Evolutionary conservation across 2,329 filamentous ascomycete genomes (phyloP).

Genomic region (Monascus ruber): DNA sequence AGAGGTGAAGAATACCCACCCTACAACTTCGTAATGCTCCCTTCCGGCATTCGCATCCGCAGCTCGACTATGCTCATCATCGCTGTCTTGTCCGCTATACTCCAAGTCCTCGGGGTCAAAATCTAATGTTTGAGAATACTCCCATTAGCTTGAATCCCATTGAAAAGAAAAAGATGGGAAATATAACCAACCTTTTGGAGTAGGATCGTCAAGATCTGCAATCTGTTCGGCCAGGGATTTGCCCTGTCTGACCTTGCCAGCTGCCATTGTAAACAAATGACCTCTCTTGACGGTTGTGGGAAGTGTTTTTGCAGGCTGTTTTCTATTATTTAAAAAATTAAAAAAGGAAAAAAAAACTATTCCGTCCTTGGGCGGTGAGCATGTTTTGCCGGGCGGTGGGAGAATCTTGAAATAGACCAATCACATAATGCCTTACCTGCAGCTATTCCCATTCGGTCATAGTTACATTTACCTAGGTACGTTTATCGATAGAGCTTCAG

Average conservation of each 20-base stretch:
- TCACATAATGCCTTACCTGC: not conserved
- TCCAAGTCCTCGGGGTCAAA: constrained; percentile 65
- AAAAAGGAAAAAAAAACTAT: no score
- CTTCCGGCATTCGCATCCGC: constrained; percentile 48
- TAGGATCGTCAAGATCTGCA: constrained; percentile 50
- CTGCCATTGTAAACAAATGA: constrained; percentile 15
- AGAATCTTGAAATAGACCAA: not conserved
- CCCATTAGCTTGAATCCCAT: not conserved
- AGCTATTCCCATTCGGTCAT: not conserved
- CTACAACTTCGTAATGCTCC: constrained; percentile 76
- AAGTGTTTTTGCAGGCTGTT: not conserved
- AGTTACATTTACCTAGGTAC: not conserved
- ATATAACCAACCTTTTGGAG: constrained; percentile 44
- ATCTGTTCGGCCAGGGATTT: constrained; percentile 50
- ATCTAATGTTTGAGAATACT: constrained; percentile 40
- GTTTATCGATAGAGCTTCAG: no score
- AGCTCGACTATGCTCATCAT: constrained; percentile 40
- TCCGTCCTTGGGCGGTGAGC: not conserved
- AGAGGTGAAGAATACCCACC: constrained; percentile 33
- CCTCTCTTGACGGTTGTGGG: not conserved
- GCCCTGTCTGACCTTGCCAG: constrained; percentile 36
- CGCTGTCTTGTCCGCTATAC: constrained; percentile 45
- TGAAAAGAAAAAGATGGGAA: constrained; percentile 4
- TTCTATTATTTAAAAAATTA: no score
- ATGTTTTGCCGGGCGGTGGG: not conserved